Evolutionary conservation across 352 stramenopile species (phyloP).

Genomic region (Pythium periplocum): DNA sequence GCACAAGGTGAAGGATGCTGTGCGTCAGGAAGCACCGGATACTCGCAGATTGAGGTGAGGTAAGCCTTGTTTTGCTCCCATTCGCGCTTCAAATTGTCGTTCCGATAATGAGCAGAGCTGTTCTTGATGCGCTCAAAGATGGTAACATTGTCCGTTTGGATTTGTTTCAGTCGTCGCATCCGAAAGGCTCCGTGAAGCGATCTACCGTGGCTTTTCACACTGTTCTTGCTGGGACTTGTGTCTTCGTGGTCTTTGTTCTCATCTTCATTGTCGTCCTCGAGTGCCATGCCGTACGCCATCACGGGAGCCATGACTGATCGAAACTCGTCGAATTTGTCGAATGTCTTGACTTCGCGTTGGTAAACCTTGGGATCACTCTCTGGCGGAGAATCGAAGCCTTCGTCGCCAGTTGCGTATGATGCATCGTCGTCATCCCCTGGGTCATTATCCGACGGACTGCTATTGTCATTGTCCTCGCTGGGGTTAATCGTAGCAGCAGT

Average conservation of each 20-base stretch:
- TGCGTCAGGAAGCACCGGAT: slow-evolving; percentile 26
- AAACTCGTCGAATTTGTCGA: slow-evolving; percentile 50
- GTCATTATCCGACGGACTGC: background rate
- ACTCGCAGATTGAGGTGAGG: slow-evolving; percentile 65
- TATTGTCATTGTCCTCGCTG: background rate
- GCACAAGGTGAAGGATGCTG: background rate
- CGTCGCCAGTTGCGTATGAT: background rate
- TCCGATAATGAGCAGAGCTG: slow-evolving; percentile 54
- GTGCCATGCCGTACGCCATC: slow-evolving; percentile 11
- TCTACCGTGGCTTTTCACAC: too few relatives aligned
- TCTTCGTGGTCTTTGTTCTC: background rate
- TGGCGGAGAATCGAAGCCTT: background rate
- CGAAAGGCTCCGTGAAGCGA: slow-evolving; percentile 47
- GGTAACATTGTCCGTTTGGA: slow-evolving; percentile 50
- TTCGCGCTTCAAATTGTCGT: slow-evolving; percentile 45
- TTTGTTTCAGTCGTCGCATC: slow-evolving; percentile 48
- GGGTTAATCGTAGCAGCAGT: background rate
- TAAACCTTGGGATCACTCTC: background rate
- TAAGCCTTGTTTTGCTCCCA: slow-evolving; percentile 73
- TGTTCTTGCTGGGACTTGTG: too few relatives aligned
- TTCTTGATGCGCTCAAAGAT: slow-evolving; percentile 60
- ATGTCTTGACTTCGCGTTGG: background rate
- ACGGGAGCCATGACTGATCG: slow-evolving; percentile 26
- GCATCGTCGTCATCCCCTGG: background rate
- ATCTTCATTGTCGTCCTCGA: background rate